phyloP scores from a whole-genome alignment of 2,329 filamentous ascomycete genomes.

The Sporothrix variecibatus region DNA sequence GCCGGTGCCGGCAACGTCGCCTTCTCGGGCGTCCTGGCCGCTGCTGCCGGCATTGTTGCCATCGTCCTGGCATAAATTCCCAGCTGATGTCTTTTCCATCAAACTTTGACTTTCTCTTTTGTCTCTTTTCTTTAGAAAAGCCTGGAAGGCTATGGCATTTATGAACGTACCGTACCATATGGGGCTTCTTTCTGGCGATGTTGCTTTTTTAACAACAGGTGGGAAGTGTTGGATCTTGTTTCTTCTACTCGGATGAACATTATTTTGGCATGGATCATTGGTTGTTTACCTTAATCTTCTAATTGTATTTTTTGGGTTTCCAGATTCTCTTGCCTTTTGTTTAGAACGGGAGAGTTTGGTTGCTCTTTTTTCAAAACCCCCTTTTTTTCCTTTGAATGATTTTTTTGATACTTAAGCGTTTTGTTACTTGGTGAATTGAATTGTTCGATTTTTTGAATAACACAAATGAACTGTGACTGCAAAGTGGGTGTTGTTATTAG shows the following conservation, averaged over 20 bases:
- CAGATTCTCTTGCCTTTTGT: slow-evolving; percentile 24
- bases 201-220: slow-evolving; percentile 33
- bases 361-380: slow-evolving; percentile 28
- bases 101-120: slow-evolving; percentile 29
- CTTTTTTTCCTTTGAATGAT: slow-evolving; percentile 11
- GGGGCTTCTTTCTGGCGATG: slow-evolving; percentile 36
- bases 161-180: slow-evolving; percentile 29
- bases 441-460: not conserved
- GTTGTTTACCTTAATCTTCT: slow-evolving; percentile 48
- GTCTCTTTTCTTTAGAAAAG: slow-evolving; percentile 41
- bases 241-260: slow-evolving; percentile 7
- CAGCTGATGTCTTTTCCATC: slow-evolving; percentile 20
- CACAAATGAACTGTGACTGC: not conserved
- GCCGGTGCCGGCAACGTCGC: slow-evolving; percentile 56
- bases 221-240: slow-evolving; percentile 32
- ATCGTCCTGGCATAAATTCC: slow-evolving; percentile 55
- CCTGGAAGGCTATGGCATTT: slow-evolving; percentile 45
- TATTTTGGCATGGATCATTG: slow-evolving; percentile 36
- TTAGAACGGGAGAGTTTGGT: slow-evolving; percentile 22
- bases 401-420: slow-evolving; percentile 10
- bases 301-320: slow-evolving; percentile 42
- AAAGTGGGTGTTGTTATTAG: not conserved
- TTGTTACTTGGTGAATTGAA: slow-evolving; percentile 8
- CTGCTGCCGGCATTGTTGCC: slow-evolving; percentile 56
- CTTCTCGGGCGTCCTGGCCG: slow-evolving; percentile 57